These are phyloP conservation scores for Amanita fuliginea DNA, from an alignment of 768 basidiomycete species.

Conservation along the genomic window DNA sequence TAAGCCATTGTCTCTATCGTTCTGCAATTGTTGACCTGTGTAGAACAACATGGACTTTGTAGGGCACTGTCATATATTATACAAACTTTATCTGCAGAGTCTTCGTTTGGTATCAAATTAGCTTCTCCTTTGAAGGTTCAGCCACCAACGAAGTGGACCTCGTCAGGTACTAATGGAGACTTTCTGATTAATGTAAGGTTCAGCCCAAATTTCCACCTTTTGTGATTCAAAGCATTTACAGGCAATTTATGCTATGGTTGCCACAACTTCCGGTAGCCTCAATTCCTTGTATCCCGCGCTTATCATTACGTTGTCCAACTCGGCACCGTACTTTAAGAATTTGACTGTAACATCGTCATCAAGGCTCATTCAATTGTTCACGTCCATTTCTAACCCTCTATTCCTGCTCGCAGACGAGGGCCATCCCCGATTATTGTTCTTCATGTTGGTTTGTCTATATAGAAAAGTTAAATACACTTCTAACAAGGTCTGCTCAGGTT, in stretches of 20 bases:
- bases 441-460: constrained; percentile 41
- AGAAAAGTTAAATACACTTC: background rate
- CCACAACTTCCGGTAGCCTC: constrained; percentile 74
- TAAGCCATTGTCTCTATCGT: constrained; percentile 25
- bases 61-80: constrained; percentile 85
- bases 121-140: constrained; percentile 51
- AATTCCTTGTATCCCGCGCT: constrained; percentile 87
- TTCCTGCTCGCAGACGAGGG: constrained; percentile 93
- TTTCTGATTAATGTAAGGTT: constrained; percentile 74
- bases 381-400: constrained; percentile 80
- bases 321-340: constrained; percentile 77
- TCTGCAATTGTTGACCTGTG: constrained; percentile 5
- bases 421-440: constrained; percentile 86
- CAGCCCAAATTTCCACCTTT: background rate
- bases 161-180: constrained; percentile 67
- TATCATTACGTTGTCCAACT: constrained; percentile 82
- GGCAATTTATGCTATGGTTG: constrained; percentile 85
- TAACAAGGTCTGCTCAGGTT: constrained; percentile 36
- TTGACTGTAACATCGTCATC: constrained; percentile 75
- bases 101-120: constrained; percentile 62
- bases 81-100: constrained; percentile 83
- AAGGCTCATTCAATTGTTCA: constrained; percentile 79
- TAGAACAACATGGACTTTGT: constrained; percentile 87
- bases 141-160: constrained; percentile 69
- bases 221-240: constrained; percentile 18